A percentile compares a stretch with the other conserved stretches of the same genome.
Conservation (phyloP, 768 basidiomycete species). For the Tulasnella sp. region DNA sequence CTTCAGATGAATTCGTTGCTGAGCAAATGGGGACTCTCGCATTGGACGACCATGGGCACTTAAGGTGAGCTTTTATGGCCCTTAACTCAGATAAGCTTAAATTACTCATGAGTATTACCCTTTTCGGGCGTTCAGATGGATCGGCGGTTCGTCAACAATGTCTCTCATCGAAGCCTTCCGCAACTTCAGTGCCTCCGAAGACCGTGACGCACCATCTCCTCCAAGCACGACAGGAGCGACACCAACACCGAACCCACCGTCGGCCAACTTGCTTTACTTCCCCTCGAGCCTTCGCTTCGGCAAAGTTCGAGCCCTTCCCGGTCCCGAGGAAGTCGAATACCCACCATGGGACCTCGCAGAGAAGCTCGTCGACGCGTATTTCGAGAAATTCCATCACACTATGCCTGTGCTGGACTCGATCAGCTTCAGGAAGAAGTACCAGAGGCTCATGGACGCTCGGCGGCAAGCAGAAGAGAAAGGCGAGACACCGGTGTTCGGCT, state of each 20-base stretch:
- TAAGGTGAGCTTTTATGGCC: slow-evolving; percentile 32
- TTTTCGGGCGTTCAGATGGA: slow-evolving; percentile 38
- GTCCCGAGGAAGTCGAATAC: slow-evolving; percentile 77
- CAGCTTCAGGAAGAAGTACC: slow-evolving; percentile 63
- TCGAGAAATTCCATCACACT: slow-evolving; percentile 74
- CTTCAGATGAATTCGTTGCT: slow-evolving; percentile 34
- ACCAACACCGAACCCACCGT: slow-evolving; percentile 30
- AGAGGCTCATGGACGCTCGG: slow-evolving; percentile 59
- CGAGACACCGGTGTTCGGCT: neutral
- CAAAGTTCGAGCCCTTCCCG: slow-evolving; percentile 69
- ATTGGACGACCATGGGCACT: slow-evolving; percentile 78
- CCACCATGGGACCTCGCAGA: slow-evolving; percentile 77
- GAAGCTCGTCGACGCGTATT: slow-evolving; percentile 81
- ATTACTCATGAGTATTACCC: neutral
- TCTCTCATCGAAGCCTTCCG: slow-evolving; percentile 82
- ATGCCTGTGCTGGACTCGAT: slow-evolving; percentile 83
- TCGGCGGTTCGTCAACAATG: slow-evolving; percentile 86
- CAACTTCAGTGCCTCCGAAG: slow-evolving; percentile 38
- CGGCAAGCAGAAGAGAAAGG: slow-evolving; percentile 7
- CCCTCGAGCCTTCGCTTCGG: slow-evolving; percentile 82
- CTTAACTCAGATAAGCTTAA: neutral
- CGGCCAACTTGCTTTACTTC: slow-evolving; percentile 77
- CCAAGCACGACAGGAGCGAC: neutral
- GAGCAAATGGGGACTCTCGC: slow-evolving; percentile 83
- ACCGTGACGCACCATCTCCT: slow-evolving; percentile 5